Evolutionary conservation across 257 asterid genomes (phyloP).

Genomic region (Solanum ahanhuiri): DNA sequence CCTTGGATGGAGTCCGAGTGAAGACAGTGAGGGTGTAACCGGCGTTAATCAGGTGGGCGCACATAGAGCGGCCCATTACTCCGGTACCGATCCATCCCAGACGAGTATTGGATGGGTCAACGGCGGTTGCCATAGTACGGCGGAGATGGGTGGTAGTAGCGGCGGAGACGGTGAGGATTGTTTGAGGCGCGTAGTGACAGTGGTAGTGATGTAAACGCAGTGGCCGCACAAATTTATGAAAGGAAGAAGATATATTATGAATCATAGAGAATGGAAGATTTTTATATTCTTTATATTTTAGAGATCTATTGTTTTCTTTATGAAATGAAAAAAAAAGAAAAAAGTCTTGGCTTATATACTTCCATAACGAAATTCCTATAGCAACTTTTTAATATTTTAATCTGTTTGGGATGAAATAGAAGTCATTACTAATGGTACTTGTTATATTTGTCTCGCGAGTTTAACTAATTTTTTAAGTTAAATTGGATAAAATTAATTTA

Average conservation of each 20-base stretch:
- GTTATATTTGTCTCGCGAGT: too few relatives aligned
- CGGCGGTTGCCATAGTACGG: constrained; percentile 21
- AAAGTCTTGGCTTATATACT: background rate
- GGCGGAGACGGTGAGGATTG: background rate
- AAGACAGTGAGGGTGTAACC: constrained; percentile 69
- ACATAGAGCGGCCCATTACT: constrained; percentile 89
- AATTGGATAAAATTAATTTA: too few relatives aligned
- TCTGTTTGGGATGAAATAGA: background rate
- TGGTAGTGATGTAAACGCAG: background rate
- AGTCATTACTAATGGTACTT: background rate
- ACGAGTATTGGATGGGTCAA: constrained; percentile 50
- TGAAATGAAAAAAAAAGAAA: too few relatives aligned
- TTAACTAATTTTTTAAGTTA: too few relatives aligned
- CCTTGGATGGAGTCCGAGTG: constrained; percentile 85
- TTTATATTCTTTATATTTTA: background rate
- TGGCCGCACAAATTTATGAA: background rate
- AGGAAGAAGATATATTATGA: background rate
- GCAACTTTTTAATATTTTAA: background rate
- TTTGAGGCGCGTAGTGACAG: background rate
- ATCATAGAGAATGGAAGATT: background rate
- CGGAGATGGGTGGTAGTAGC: constrained; percentile 13
- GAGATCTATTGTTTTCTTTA: background rate
- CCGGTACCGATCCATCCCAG: constrained; percentile 94
- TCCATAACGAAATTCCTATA: background rate
- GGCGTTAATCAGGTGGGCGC: constrained; percentile 76